Evolutionary conservation across 805 yeast species (phyloP), one percentile per base, ranked within the genome.

Genomic region (Sungouiozyma ichnusensis): DNA sequence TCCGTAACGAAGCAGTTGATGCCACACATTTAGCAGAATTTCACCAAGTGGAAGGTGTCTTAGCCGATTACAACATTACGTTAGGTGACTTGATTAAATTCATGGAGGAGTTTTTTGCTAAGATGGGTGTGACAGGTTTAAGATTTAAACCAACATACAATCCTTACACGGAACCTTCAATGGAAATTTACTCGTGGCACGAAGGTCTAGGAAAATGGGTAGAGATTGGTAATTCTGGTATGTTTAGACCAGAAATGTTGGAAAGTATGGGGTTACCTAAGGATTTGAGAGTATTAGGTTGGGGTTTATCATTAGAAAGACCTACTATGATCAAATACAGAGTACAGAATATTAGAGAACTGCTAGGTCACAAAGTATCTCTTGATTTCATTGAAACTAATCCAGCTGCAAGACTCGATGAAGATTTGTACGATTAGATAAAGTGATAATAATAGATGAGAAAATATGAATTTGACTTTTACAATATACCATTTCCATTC

Each of bases 161-260:
- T 67, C 99, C 99, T 45, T 92, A 92, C 75, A 92, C 99, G 44
- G 99, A 92, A 68, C 99, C 99, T 44, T 85, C 95, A 6, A 76
- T 92, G 77, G 99, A 92, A 71, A 92, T 92, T 52, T 92, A 82
- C 65, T 92, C 97, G 39, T 92, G 85, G 83, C 99, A 92, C 68
- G 80, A 78, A 54, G 96, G 96, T 39, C 74, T 92, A 56, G 80
- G 74, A 54, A 92, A 86, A 65, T 94, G 98, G 98, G 98, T 92
- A 48, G 99, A 92, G 72, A 90, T 92, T 58, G 99, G 99, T 65
- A 92, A 92, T 73, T 87, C 97, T 16, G 99, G 99, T 65, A 83
- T 92, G 95, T 92, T 92, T 75, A 81, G 99, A 69, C 98, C 99
- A 13, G 99, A 92, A 69, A 92, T 92, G 99, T 74, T 94, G 62